Conservation (phyloP, 1,284 basidiomycete genomes). For the Leccinum brunneo-olivaceum region DNA sequence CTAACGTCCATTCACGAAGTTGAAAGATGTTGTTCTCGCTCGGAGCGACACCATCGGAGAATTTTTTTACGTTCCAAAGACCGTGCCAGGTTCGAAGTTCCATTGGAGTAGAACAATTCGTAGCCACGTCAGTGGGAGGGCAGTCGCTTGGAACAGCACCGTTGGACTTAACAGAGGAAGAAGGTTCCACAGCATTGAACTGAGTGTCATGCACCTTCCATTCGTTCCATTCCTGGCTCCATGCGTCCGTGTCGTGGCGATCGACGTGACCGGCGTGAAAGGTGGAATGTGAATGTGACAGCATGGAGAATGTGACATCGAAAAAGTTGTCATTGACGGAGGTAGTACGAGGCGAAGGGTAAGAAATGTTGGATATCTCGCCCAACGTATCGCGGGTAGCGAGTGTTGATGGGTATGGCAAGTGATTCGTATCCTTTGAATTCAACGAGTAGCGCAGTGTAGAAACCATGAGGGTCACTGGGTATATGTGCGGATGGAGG, state of each 20-base stretch:
- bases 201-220: constrained; percentile 9
- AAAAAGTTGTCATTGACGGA: no score
- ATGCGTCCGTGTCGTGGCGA: constrained; percentile 27
- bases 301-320: no score
- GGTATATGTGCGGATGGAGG: background rate
- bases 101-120: constrained; percentile 9
- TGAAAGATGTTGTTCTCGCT: background rate
- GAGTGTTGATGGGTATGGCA: background rate
- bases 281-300: constrained; percentile 8
- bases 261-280: constrained; percentile 13
- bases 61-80: background rate
- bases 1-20: constrained; percentile 3
- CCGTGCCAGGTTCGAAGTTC: constrained; percentile 2
- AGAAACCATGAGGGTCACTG: constrained; percentile 8
- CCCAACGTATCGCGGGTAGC: constrained; percentile 3
- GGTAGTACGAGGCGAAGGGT: background rate
- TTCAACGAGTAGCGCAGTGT: background rate
- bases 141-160: constrained; percentile 1
- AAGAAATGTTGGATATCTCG: constrained; percentile 7
- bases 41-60: background rate
- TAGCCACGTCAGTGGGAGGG: constrained; percentile 1
- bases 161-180: constrained; percentile 11
- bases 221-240: constrained; percentile 11
- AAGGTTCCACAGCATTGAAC: constrained; percentile 7
- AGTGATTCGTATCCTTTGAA: constrained; percentile 1